These are phyloP conservation scores for Lagerstroemia fauriei DNA, from an alignment of 441 rosid species.

Conservation along the genomic window DNA sequence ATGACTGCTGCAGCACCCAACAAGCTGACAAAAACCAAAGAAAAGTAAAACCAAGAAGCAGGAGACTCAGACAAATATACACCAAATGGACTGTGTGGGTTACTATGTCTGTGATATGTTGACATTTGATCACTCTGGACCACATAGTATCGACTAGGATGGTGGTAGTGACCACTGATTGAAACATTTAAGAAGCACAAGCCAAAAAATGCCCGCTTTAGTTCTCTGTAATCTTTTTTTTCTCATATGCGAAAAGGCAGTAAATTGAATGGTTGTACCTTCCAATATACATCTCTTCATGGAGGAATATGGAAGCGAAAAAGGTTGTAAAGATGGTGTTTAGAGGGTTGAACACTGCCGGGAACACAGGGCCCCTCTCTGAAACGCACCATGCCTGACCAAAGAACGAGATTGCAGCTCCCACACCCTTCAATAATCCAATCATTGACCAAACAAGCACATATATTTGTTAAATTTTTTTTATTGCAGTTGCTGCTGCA, in stretches of 20 bases:
- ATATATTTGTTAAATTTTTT: too few species aligned
- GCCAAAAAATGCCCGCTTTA: not conserved
- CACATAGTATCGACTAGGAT: not conserved
- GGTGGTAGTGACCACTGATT: not conserved
- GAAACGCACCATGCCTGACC: conserved; percentile 10
- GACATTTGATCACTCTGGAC: not conserved
- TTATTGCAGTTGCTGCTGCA: not conserved
- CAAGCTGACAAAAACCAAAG: not conserved
- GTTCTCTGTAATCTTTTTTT: too few species aligned
- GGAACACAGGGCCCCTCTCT: conserved; percentile 14
- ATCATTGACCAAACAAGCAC: not conserved
- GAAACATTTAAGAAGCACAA: not conserved
- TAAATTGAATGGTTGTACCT: not conserved
- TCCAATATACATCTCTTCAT: conserved; percentile 11
- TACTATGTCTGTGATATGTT: not conserved
- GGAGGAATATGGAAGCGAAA: conserved; percentile 1
- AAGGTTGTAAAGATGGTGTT: not conserved
- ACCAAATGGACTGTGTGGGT: not conserved
- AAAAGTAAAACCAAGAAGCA: too few species aligned
- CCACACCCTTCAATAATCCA: not conserved
- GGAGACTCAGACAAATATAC: too few species aligned
- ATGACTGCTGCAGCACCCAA: conserved; percentile 3
- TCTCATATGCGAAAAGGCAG: not conserved
- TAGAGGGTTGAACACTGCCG: conserved; percentile 14
- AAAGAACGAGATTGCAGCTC: not conserved